Conservation (phyloP, 257 asterid genomes). For the Solanum tarapatanum region DNA sequence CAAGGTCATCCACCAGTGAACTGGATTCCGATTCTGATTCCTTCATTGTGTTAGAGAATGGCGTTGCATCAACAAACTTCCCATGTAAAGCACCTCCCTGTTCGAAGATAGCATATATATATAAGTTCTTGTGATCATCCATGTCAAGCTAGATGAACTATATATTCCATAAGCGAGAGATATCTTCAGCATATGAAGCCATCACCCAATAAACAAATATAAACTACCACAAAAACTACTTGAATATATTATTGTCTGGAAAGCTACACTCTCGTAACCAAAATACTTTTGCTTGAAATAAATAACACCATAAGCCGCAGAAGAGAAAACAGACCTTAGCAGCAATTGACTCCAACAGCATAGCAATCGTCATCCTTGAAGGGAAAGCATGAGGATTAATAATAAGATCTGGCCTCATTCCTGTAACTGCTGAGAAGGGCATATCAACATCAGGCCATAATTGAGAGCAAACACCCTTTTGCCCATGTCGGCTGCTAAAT, state of each 20-base stretch:
- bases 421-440: slow-evolving; percentile 86
- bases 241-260: neutral
- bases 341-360: slow-evolving; percentile 95
- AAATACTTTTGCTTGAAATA: neutral
- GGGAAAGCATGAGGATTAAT: slow-evolving; percentile 99
- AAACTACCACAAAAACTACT: neutral
- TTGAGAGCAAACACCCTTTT: slow-evolving; percentile 99
- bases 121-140: neutral
- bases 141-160: neutral
- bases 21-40: slow-evolving; percentile 38
- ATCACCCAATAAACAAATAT: neutral
- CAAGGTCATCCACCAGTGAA: slow-evolving; percentile 80
- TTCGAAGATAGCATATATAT: neutral
- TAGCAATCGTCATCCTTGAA: slow-evolving; percentile 93
- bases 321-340: slow-evolving; percentile 60
- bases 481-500: slow-evolving; percentile 98
- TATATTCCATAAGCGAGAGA: neutral
- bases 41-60: slow-evolving; percentile 45
- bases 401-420: slow-evolving; percentile 97
- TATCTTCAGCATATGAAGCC: neutral
- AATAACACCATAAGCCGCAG: neutral
- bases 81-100: slow-evolving; percentile 92
- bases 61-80: slow-evolving; percentile 82
- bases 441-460: slow-evolving; percentile 88
- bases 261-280: neutral